Conservation (phyloP, 441 rosid genomes). For the Arabidopsis lyrata region DNA sequence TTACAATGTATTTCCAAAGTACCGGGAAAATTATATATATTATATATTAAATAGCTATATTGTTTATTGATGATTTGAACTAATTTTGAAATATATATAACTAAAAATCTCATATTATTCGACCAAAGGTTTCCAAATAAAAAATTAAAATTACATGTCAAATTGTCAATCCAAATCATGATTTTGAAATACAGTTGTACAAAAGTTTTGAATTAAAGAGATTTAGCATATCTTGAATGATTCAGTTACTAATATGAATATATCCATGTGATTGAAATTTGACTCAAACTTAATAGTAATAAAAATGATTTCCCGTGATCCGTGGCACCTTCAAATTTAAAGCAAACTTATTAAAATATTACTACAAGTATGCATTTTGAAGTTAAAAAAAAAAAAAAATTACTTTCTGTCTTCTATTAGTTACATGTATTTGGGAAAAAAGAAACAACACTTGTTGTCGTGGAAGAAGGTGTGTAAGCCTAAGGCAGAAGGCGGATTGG, state of each 20-base stretch:
- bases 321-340: neutral
- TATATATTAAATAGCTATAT: no score
- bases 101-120: no score
- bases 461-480: no score
- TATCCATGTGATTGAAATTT: neutral
- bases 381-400: neutral
- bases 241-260: neutral
- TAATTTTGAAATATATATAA: no score
- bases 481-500: no score
- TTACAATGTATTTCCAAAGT: neutral
- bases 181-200: neutral
- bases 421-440: no score
- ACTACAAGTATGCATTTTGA: neutral
- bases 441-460: no score
- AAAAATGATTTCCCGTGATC: neutral
- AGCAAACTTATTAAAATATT: neutral
- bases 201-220: no score
- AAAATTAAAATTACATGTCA: no score
- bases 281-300: neutral
- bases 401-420: no score
- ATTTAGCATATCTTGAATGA: constrained; percentile 1
- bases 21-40: neutral
- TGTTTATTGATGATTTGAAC: neutral
- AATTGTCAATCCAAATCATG: no score
- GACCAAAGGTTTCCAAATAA: no score